A percentile compares a stretch with the other conserved stretches of the same genome.
These are phyloP conservation scores for Suhomyces anneliseae DNA, from an alignment of 1,139 yeast genomes.

Conservation along the genomic window DNA sequence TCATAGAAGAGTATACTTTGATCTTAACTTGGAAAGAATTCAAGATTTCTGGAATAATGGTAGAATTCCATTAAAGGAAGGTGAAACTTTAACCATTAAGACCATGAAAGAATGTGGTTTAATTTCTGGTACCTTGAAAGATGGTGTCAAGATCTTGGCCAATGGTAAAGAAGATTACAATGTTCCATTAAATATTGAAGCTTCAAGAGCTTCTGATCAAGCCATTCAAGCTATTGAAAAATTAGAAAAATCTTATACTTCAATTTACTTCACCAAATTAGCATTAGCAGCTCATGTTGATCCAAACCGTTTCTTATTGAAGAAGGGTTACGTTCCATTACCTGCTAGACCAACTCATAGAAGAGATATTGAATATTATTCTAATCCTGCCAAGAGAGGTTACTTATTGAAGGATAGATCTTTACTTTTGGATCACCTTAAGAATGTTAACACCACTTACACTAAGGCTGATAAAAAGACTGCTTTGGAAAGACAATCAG, in stretches of 20 bases:
- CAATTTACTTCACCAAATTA: constrained; percentile 67
- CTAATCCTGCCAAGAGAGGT: constrained; percentile 72
- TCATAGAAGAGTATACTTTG: constrained; percentile 49
- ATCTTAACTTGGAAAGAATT: constrained; percentile 58
- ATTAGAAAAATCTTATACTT: constrained; percentile 70
- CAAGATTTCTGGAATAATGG: constrained; percentile 66
- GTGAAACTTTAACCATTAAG: constrained; percentile 60
- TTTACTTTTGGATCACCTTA: constrained; percentile 40
- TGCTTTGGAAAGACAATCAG: constrained; percentile 32
- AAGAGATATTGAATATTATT: constrained; percentile 78
- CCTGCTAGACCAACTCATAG: constrained; percentile 84
- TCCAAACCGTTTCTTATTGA: constrained; percentile 68
- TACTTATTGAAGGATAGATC: constrained; percentile 53
- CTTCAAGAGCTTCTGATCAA: constrained; percentile 72
- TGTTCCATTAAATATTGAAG: constrained; percentile 72
- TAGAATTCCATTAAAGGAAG: constrained; percentile 62
- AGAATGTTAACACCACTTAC: constrained; percentile 14
- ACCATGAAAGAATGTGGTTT: constrained; percentile 73
- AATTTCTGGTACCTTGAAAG: constrained; percentile 66
- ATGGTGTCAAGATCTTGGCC: constrained; percentile 83
- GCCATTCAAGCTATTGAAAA: constrained; percentile 75
- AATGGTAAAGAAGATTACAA: constrained; percentile 58
- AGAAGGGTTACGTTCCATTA: constrained; percentile 77
- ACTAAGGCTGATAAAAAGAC: constrained; percentile 23
- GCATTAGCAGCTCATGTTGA: constrained; percentile 73